Base-by-base conservation (phyloP, 192 early-diverging fungal genomes). In the Umbelopsis sp. region DNA sequence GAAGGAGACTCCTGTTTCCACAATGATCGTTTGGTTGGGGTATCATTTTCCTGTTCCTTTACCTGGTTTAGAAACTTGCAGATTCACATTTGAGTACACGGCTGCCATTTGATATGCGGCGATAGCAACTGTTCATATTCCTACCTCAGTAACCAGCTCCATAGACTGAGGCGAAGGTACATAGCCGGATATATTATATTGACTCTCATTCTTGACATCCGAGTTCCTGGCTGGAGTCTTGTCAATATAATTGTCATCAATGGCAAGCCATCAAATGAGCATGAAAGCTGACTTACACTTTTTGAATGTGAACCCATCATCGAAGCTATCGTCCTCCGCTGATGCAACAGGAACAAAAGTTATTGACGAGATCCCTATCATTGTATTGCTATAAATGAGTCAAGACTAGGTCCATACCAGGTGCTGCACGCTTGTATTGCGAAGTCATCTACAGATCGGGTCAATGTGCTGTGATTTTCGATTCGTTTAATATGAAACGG, bases 281-380 rank as follows among this genome's bases (percentile, higher is more conserved):
- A 2, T 17, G 22, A 22, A 8, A 29, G 31, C 20, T 20, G 10
- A 62, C 56, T 29, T 62, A 62, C 56, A 62, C 34, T 32, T 29
- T 12, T 62, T 62, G 31, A 62, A 62, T 31, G 56, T 62, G 14
- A 62, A 62, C 17, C 31, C 56, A 32, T 62, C 56, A 32, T 62
- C 56, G 17, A 62, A 62, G 29, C 56, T 62, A 31, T 62, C 56
- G 20, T 62, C 56, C 14, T 62, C 56, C 3, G 56, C 56, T 62
- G n/a, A 20, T 29, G 56, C 12, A 17, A 0, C 0, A 16, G 8
- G 12, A 32, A n/a, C 38, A 41, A 1, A 6, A 3, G 38, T 41
- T 41, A 41, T 41, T 4, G 38, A 41, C 38, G 38, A 41, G 1
- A 11, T 41, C 1, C 7, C 5, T 41, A 41, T 11, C 38, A 38